phyloP scores from a whole-genome alignment of 306 rosid species.

The Boehmeria nivea region DNA sequence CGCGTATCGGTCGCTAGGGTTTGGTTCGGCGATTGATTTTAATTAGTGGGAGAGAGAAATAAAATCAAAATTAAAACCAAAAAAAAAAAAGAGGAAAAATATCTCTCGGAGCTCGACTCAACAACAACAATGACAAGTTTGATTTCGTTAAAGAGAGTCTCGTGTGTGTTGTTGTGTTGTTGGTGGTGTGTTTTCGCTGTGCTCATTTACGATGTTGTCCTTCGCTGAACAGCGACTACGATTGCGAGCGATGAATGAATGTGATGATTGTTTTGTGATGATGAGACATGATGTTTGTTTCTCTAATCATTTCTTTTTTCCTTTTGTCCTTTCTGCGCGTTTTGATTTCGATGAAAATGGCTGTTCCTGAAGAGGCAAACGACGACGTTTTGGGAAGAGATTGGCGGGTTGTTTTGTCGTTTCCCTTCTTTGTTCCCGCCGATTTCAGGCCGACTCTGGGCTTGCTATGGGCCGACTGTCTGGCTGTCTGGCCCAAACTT shows the following conservation, averaged over 20 bases:
- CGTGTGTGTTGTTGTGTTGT: not conserved
- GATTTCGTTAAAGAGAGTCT: not conserved
- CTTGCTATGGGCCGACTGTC: no score
- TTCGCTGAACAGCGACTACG: not conserved
- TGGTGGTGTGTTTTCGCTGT: not conserved
- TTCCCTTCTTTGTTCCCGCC: not conserved
- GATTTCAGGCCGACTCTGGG: not conserved
- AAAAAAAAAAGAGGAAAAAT: no score
- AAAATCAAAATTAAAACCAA: no score
- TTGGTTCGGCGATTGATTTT: conserved; percentile 10
- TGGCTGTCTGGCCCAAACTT: no score
- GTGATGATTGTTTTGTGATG: no score
- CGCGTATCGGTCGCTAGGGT: conserved; percentile 1
- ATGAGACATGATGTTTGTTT: not conserved
- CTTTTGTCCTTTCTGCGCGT: not conserved
- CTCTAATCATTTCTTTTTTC: not conserved
- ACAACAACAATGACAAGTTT: not conserved
- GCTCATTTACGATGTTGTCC: conserved; percentile 10
- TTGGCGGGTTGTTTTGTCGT: not conserved
- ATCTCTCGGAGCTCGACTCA: not conserved
- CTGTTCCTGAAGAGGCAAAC: not conserved
- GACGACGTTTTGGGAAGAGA: not conserved
- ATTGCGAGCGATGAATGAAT: not conserved
- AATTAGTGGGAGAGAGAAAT: not conserved
- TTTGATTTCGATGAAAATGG: not conserved